These are phyloP conservation scores for Entophlyctis luteolus DNA, from an alignment of 192 early-diverging fungal species.

Conservation along the genomic window DNA sequence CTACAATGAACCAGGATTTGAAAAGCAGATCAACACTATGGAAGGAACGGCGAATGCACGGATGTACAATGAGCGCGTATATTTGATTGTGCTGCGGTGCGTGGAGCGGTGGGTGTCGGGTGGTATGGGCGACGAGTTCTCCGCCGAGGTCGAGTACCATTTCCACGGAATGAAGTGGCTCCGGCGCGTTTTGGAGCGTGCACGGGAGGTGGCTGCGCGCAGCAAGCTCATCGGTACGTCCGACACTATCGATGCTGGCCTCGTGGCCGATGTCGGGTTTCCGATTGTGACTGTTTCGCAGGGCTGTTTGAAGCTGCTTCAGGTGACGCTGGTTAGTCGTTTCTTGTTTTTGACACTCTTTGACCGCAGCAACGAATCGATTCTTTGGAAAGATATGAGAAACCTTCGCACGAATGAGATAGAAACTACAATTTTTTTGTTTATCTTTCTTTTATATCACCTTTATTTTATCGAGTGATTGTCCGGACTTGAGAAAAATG, in stretches of 20 bases:
- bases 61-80: conserved; percentile 61
- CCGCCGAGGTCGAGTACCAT: conserved; percentile 28
- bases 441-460: no score
- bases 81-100: conserved; percentile 43
- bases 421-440: no score
- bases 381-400: no score
- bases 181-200: conserved; percentile 12
- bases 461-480: no score
- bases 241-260: background rate
- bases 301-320: conserved; percentile 27
- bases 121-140: no score
- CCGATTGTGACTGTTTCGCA: conserved; percentile 7
- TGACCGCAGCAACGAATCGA: no score
- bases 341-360: no score
- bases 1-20: conserved; percentile 62
- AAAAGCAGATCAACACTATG: conserved; percentile 49
- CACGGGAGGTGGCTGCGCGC: conserved; percentile 4
- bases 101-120: conserved; percentile 19
- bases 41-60: conserved; percentile 44
- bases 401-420: no score
- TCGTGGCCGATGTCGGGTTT: conserved; percentile 3
- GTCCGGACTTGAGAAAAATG: no score
- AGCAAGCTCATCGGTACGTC: background rate
- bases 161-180: conserved; percentile 14
- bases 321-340: no score